Conservation (phyloP, 2,329 filamentous ascomycete species). For the Cladophialophora yegresii region DNA sequence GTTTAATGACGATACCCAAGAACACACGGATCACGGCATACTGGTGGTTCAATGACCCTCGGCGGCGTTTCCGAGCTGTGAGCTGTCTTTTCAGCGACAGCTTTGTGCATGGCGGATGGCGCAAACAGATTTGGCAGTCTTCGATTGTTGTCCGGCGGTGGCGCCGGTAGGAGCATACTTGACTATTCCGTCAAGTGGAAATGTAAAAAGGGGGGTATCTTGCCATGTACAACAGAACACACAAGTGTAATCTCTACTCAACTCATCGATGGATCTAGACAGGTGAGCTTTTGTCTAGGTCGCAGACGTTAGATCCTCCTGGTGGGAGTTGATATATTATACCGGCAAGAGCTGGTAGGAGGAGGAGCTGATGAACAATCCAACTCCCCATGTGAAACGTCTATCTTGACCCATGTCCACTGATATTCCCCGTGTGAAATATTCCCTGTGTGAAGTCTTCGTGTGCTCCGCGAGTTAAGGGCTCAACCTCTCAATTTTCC, state of each 20-base stretch:
- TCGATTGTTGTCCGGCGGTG: constrained; percentile 7
- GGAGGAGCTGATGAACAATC: constrained; percentile 26
- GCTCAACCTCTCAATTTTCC: constrained; percentile 37
- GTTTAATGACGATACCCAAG: constrained; percentile 32
- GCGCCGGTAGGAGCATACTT: constrained; percentile 21
- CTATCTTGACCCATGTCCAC: background rate
- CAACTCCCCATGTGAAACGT: constrained; percentile 28
- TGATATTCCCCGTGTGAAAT: background rate
- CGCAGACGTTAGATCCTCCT: constrained; percentile 16
- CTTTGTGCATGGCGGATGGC: constrained; percentile 17
- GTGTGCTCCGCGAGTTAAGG: constrained; percentile 23
- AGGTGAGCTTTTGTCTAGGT: constrained; percentile 21
- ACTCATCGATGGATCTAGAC: constrained; percentile 29
- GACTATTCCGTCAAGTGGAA: background rate
- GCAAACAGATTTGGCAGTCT: background rate
- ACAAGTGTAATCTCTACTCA: constrained; percentile 32
- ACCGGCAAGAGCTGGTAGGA: constrained; percentile 23
- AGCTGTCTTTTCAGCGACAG: constrained; percentile 18
- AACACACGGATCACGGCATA: constrained; percentile 15
- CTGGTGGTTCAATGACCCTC: constrained; percentile 21
- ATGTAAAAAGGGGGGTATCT: background rate
- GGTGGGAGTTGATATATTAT: constrained; percentile 16
- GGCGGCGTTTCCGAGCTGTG: constrained; percentile 15
- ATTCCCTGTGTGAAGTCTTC: background rate
- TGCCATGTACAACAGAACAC: constrained; percentile 33